Evolutionary conservation across 2,329 filamentous ascomycete genomes (phyloP), one percentile per base, ranked within the genome.

Genomic region (Tolypocladium tundrense): DNA sequence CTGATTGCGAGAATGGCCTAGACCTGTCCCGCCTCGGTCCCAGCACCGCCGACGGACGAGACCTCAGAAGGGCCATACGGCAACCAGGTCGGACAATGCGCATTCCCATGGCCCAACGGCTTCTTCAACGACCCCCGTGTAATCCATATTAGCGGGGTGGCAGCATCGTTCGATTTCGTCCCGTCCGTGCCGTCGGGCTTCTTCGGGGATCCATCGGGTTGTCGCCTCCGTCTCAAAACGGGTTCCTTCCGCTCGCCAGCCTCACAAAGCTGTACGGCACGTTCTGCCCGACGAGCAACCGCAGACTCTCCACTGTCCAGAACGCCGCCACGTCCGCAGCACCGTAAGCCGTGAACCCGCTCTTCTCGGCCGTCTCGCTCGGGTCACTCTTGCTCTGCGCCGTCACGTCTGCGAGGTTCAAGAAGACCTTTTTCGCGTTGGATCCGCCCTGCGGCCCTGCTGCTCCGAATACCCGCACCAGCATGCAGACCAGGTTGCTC

Each of bases 181-280:
- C n/a, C 19, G 48, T 21, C 5, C 19, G 31, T 21, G 8, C 31
- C 48, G 48, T 7, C 19, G 31, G 4, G 31, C 1, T 14, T 13
- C 9, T 14, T 37, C 10, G 27, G 31, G 19, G 35, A 14, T 37
- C 27, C 16, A 2, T 27, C 27, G 31, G 5, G 19, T 13, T 7
- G 16, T 21, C 19, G 4, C 9, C 53, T n/a, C 53, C 37, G 16
- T 54, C 53, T 66, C 69, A 82, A 62, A 77, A 81, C 60, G 80
- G 70, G 35, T 73, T 75, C 27, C 78, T 72, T 2, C 80, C 80
- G 54, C 79, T 79, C 2, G 90, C 88, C 68, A 94, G 76, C 54
- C 89, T 80, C 48, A 94, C 90, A 75, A 95, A 95, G 72, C 89
- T 91, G 72, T 91, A 93, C 7, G 88, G 88, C 58, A 94, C 89